Evolutionary conservation across 805 yeast genomes (phyloP).

Genomic region (Blastobotrys attinorum): DNA sequence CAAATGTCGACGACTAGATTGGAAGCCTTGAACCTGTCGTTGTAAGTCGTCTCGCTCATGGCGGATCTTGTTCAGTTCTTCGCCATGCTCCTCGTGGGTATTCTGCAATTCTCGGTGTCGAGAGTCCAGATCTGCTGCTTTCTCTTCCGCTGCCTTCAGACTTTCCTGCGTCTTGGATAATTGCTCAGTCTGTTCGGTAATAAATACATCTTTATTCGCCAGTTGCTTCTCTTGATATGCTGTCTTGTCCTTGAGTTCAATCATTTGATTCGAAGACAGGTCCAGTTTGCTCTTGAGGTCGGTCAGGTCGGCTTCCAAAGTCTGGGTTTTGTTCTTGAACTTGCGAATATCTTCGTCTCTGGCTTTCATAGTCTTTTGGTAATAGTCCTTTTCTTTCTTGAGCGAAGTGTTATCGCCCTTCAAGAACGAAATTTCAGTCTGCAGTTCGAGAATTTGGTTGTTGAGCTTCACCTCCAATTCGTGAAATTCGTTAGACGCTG

Average conservation of each 20-base stretch:
- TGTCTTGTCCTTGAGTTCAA: constrained; percentile 5
- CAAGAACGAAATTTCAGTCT: constrained; percentile 18
- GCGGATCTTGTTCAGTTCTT: constrained; percentile 8
- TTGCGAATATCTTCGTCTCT: constrained; percentile 14
- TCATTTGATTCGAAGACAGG: constrained; percentile 2
- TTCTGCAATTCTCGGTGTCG: constrained; percentile 7
- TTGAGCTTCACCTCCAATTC: constrained; percentile 1
- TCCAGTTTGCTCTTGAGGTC: constrained; percentile 12
- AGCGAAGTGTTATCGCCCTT: constrained; percentile 14
- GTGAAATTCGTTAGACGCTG: background rate
- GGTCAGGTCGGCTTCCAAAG: constrained; percentile 10
- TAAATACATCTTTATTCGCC: constrained; percentile 2
- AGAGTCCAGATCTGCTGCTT: constrained; percentile 8
- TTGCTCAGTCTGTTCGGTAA: constrained; percentile 3
- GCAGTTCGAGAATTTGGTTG: constrained; percentile 10
- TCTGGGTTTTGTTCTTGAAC: constrained; percentile 5
- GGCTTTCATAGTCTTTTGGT: constrained; percentile 7
- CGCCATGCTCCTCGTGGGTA: constrained; percentile 8
- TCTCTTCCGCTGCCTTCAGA: constrained; percentile 6
- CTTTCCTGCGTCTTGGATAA: constrained; percentile 1
- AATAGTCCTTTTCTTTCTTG: constrained; percentile 13
- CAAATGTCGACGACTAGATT: constrained; percentile 18
- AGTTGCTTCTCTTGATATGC: constrained; percentile 5
- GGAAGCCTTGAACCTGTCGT: constrained; percentile 26
- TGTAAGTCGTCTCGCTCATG: constrained; percentile 23